Base-by-base conservation (phyloP, 441 rosid species). In the Syzygium syzygioides region DNA sequence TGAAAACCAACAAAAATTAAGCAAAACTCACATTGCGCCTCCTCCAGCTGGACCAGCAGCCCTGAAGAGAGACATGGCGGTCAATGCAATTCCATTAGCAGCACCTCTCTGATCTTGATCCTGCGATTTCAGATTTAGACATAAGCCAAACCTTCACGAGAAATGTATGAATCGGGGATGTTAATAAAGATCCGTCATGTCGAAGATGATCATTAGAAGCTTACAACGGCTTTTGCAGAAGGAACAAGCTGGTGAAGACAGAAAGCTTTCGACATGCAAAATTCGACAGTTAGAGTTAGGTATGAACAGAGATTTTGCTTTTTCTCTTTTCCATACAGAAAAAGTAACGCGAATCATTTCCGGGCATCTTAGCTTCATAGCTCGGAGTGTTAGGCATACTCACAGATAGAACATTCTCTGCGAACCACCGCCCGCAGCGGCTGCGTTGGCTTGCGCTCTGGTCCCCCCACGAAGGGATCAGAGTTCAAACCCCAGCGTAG, bases 331-430 rank as follows among this genome's bases (percentile, higher is more conserved):
- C 14, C 50, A 37, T 71, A 20, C 15, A 10, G 14, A 57, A 85
- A 55, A 28, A 32, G n/a, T 32, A 26, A 85, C 3, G 32, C 26
- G 32, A n/a, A 7, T 57, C 48, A 9, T 85, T 30, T 28, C 13
- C 10, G 48, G 34, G 48, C 48, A 68, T 34, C 34, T 10, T 68
- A 68, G 48, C 26, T 87, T 55, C 59, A 79, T 14, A 76, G 53
- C 17, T 3, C 9, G 28, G 55, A 37, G 55, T 23, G 85, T 14
- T 55, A 64, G 45, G 45, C 87, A 66, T 53, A 94, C 98, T 93
- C 91, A 96, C 99, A 41, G 94, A 85, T 45, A 98, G 90, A 84
- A 93, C 88, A 88, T 91, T 96, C 94, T 94, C 95, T 55, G 91
- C n/a, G 25, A n/a, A n/a, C n/a, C n/a, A n/a, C n/a, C n/a, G n/a